Base-by-base conservation (phyloP, 2,329 filamentous ascomycete species). In the Calonectria ilicicola region DNA sequence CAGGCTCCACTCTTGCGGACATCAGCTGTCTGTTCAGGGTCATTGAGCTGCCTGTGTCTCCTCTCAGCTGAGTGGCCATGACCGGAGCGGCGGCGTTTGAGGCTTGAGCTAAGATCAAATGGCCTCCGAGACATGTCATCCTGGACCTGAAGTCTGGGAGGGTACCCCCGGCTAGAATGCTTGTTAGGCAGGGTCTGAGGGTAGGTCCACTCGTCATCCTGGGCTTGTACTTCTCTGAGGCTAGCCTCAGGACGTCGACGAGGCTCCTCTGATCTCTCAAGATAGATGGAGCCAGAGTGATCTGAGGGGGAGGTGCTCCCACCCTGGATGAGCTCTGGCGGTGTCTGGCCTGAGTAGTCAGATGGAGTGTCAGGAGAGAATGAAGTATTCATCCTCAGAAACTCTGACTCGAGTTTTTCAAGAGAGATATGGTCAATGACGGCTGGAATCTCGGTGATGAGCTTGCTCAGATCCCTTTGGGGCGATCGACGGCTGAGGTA, bases 1-100 rank as follows among this genome's bases (percentile, higher is more conserved):
- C 88, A 89, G 40, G 87, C 86, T 70, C 85, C 85, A 76, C 82
- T 83, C 78, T 87, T 86, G 75, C 88, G 86, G 67, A 89, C 86
- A 67, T 85, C 84, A 65, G 86, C 87, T 51, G 88, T 88, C 80
- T 88, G 84, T 72, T 85, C 82, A 49, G 82, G 84, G 74, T 85
- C 81, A 68, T 79, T 78, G 29, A 86, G 79, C 67, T 85, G 83
- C 62, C 84, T 80, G 66, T 79, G 81, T 72, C 82, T 84, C 78
- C 81, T 85, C 44, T 85, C 83, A 51, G 80, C 71, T 46, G 77
- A 77, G 65, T 81, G 78, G 60, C 78, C 80, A 71, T 81, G 78
- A 62, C 78, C 80, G 72, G 83, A 81, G 60, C 82, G 80, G 74
- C 83, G 83, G 71, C 83, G 82, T 76, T 85, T 85, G 71, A 83